Evolutionary conservation across 2,329 filamentous ascomycete genomes (phyloP).

Genomic region (Sclerotinia spermophila): DNA sequence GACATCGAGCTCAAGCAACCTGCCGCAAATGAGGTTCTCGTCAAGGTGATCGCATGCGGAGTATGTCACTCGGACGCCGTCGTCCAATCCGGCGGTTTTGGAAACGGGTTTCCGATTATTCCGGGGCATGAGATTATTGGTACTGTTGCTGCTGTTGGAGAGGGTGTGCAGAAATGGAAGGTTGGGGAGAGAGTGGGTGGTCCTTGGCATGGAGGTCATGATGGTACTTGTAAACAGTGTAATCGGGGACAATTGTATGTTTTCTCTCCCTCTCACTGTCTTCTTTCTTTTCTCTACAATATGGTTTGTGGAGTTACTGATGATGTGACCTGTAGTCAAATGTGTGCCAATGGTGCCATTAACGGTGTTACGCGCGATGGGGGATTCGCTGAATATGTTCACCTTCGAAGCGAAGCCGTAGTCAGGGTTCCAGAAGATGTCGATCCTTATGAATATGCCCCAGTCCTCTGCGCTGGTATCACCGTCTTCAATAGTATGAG

Average conservation of each 20-base stretch:
- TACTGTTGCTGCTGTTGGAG: slow-evolving; percentile 58
- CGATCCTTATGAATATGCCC: slow-evolving; percentile 53
- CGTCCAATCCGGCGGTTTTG: slow-evolving; percentile 48
- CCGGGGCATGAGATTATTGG: slow-evolving; percentile 73
- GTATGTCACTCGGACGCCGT: slow-evolving; percentile 62
- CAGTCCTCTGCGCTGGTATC: slow-evolving; percentile 62
- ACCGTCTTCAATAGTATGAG: slow-evolving; percentile 59
- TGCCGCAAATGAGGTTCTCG: slow-evolving; percentile 55
- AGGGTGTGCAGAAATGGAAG: slow-evolving; percentile 54
- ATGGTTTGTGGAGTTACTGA: background rate
- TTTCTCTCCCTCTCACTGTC: slow-evolving; percentile 33
- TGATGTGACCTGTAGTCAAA: slow-evolving; percentile 44
- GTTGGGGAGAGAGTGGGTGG: slow-evolving; percentile 65
- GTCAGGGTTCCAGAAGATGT: slow-evolving; percentile 52
- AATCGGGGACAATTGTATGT: slow-evolving; percentile 46
- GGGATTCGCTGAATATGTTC: slow-evolving; percentile 63
- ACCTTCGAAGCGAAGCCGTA: slow-evolving; percentile 57
- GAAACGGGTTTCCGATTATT: slow-evolving; percentile 55
- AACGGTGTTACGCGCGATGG: slow-evolving; percentile 66
- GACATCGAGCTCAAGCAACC: slow-evolving; percentile 57
- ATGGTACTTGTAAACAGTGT: slow-evolving; percentile 59
- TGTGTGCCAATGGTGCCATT: slow-evolving; percentile 58
- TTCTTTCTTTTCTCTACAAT: too few relatives aligned
- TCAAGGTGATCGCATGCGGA: slow-evolving; percentile 69
- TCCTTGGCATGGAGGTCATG: slow-evolving; percentile 63